phyloP scores from a whole-genome alignment of 495 filamentous ascomycete species.

The Neurospora sublineolata region DNA sequence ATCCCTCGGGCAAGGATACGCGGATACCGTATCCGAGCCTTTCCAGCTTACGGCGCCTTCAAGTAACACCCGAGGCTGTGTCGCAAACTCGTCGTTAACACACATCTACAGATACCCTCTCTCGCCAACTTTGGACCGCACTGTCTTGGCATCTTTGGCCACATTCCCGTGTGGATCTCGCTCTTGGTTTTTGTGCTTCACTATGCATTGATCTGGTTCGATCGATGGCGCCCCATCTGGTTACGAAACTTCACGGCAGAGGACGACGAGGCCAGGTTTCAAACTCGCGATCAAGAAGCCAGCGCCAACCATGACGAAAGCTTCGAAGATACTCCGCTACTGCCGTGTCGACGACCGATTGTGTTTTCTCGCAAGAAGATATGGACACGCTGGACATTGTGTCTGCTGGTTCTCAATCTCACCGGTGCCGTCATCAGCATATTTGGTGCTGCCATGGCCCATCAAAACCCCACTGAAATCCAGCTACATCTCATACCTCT shows the following conservation, averaged over 20 bases:
- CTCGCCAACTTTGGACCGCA: constrained; percentile 15
- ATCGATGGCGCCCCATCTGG: constrained; percentile 16
- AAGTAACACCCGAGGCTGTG: background rate
- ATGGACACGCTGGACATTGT: constrained; percentile 13
- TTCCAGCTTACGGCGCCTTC: background rate
- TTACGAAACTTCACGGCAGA: constrained; percentile 18
- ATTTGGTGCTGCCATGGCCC: constrained; percentile 4
- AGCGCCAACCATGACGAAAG: background rate
- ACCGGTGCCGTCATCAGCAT: constrained; percentile 1
- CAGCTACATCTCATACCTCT: constrained; percentile 11
- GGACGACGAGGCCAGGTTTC: background rate
- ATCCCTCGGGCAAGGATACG: background rate
- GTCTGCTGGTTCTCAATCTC: constrained; percentile 8
- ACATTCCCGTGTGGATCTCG: constrained; percentile 19
- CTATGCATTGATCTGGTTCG: constrained; percentile 16
- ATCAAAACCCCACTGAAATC: background rate
- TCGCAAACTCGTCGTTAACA: background rate
- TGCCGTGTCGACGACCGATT: background rate
- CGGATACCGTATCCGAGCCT: background rate
- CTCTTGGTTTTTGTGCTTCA: constrained; percentile 15
- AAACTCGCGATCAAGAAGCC: background rate
- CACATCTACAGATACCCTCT: constrained; percentile 16
- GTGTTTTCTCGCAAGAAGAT: background rate
- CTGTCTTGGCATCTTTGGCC: constrained; percentile 19
- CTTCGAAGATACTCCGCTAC: background rate